phyloP scores from a whole-genome alignment of 1,284 basidiomycete genomes.

The Pisolithus thermaeus region DNA sequence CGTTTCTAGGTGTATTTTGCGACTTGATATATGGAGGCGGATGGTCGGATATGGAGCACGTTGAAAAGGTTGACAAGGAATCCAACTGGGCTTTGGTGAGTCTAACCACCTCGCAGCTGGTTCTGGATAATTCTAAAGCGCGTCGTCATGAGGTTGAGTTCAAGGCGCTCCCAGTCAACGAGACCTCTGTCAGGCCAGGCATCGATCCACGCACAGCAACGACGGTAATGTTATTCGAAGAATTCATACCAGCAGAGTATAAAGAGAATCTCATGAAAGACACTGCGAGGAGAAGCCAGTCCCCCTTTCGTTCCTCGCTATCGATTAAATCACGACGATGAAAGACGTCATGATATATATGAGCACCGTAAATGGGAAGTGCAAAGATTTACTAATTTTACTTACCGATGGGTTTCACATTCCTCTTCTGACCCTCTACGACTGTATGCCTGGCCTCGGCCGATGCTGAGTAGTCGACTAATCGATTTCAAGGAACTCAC shows the following conservation, averaged over 20 bases:
- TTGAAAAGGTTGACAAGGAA: conserved; percentile 72
- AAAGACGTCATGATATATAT: conserved; percentile 49
- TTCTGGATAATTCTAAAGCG: conserved; percentile 2
- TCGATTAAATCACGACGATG: conserved; percentile 49
- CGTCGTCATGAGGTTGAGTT: conserved; percentile 63
- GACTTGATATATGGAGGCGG: conserved; percentile 77
- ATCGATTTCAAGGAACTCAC: too few relatives aligned
- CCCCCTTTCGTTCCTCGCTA: conserved; percentile 44
- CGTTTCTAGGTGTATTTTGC: conserved; percentile 82
- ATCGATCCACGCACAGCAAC: conserved; percentile 52
- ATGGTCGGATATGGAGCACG: conserved; percentile 70
- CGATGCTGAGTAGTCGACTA: too few relatives aligned
- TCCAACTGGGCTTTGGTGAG: conserved; percentile 86
- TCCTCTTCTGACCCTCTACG: too few relatives aligned
- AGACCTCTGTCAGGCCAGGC: conserved; percentile 10
- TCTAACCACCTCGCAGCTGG: conserved; percentile 9
- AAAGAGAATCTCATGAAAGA: conserved; percentile 63
- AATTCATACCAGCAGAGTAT: conserved; percentile 83
- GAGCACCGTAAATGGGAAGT: too few relatives aligned
- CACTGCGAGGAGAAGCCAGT: conserved; percentile 36
- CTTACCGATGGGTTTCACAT: too few relatives aligned
- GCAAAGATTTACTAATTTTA: too few relatives aligned
- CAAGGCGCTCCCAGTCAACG: conserved; percentile 55
- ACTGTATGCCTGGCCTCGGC: too few relatives aligned
- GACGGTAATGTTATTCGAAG: conserved; percentile 76